Base-by-base conservation (phyloP, 2,329 filamentous ascomycete species). In the Penicillium sp. region DNA sequence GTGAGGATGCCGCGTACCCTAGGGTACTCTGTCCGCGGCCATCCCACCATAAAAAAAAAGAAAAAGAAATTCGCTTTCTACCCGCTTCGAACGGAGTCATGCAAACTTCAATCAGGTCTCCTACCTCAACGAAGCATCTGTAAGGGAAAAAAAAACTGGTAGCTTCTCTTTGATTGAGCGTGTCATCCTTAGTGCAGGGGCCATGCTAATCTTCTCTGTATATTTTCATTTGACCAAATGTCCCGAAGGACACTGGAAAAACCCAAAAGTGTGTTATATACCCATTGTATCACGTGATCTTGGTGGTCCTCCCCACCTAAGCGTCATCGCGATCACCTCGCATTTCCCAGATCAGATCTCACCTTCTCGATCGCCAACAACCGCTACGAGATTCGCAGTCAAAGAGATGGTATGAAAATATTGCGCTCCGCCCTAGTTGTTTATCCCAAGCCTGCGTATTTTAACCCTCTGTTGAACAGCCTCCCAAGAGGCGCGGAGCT, bases 161-260 rank as follows among this genome's bases (percentile, higher is more conserved):
- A 83, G 84, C 81, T 84, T 86, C 85, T 88, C 86, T 88, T 87
- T 87, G 84, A 84, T 85, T 84, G 80, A 87, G 85, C 86, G 87
- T 91, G 88, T 92, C 89, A 93, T 92, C 89, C 89, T 93, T 93
- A 92, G 89, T 85, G 83, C 82, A 85, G 82, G 83, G 86, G 86
- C 86, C 86, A 89, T 89, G 86, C 87, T 89, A 88, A 87, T 87
- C 83, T 86, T 86, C 83, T 86, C 83, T 86, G 80, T 84, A 83
- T 83, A 78, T 79, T 82, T 82, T 80, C 79, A 84, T 79, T 80
- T 83, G 80, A 83, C 80, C 78, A 82, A 79, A 80, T 81, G 74
- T 46, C 70, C 72, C 73, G 67, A 73, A 75, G 69, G 72, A 68
- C 65, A 37, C 39, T 1, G 40, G 40, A 0, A 4, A 1, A 1